Conservation (phyloP, 2,329 filamentous ascomycete genomes). For the Fusarium solani-melongenae region DNA sequence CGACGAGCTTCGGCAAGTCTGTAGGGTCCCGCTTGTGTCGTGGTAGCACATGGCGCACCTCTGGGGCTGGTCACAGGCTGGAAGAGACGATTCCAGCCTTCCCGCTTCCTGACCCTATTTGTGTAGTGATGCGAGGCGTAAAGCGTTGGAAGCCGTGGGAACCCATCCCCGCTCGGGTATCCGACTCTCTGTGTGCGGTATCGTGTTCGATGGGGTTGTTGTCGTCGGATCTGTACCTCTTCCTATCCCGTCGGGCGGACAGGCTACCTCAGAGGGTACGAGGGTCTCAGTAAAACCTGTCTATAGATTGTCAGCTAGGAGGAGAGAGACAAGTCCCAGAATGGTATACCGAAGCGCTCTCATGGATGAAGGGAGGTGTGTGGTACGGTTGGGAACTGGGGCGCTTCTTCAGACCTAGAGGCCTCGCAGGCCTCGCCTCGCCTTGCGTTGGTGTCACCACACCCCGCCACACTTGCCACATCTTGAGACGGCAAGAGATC, state of each 20-base stretch:
- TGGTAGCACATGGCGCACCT: constrained; percentile 37
- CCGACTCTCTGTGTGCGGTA: background rate
- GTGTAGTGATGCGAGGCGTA: background rate
- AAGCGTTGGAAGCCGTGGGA: background rate
- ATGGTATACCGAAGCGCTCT: constrained; percentile 10
- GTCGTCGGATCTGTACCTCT: background rate
- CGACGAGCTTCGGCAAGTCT: constrained; percentile 31
- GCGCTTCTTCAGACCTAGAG: constrained; percentile 14
- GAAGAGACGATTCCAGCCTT: constrained; percentile 4
- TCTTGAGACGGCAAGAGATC: constrained; percentile 8
- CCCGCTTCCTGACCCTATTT: background rate
- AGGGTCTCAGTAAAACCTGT: constrained; percentile 1
- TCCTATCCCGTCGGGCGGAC: background rate
- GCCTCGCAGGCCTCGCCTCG: constrained; percentile 24
- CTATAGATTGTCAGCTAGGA: background rate
- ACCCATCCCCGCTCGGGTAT: background rate
- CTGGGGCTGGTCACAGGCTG: constrained; percentile 17
- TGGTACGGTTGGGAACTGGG: constrained; percentile 9
- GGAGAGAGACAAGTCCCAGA: background rate
- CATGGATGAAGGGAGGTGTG: constrained; percentile 8
- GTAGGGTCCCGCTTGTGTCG: constrained; percentile 31
- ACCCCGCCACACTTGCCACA: constrained; percentile 29
- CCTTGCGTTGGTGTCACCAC: constrained; percentile 26
- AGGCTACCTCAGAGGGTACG: constrained; percentile 9
- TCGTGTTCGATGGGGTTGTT: background rate